Conservation (phyloP, 2,329 filamentous ascomycete genomes). For the Incumbomyces lentus region DNA sequence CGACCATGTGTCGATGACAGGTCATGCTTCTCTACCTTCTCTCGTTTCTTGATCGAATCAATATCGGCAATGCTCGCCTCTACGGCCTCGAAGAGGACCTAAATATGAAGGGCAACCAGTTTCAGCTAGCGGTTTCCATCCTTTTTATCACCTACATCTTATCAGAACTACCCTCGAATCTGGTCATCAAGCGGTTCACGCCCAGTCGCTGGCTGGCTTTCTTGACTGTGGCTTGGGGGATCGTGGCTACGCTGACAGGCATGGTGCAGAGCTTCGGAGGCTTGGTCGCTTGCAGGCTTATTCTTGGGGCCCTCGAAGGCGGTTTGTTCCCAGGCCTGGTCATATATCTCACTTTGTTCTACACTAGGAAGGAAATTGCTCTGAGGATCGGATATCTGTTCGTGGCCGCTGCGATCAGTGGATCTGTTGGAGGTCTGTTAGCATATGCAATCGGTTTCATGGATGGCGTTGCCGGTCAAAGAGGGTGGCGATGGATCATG, state of each 20-base stretch:
- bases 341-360: conserved; percentile 39
- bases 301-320: conserved; percentile 33
- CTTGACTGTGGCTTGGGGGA: conserved; percentile 30
- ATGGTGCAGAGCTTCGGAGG: conserved; percentile 38
- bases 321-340: conserved; percentile 35
- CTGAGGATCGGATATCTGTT: conserved; percentile 34
- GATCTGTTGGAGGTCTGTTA: conserved; percentile 43
- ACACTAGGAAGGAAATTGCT: conserved; percentile 34
- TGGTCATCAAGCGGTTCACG: conserved; percentile 36
- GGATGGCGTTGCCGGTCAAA: conserved; percentile 38
- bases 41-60: conserved; percentile 39
- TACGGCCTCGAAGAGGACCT: conserved; percentile 35
- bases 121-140: conserved; percentile 54
- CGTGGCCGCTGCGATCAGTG: conserved; percentile 40
- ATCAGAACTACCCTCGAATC: conserved; percentile 29
- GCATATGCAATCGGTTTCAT: conserved; percentile 44
- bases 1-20: neutral
- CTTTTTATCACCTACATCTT: conserved; percentile 52
- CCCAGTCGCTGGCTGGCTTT: conserved; percentile 43
- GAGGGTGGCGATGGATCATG: conserved; percentile 38
- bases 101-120: conserved; percentile 44
- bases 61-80: conserved; percentile 39
- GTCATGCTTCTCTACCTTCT: conserved; percentile 51
- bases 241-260: conserved; percentile 42
- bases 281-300: conserved; percentile 38